Base-by-base conservation (phyloP, 179 eudicot genomes). In the Vitellaria paradoxa region DNA sequence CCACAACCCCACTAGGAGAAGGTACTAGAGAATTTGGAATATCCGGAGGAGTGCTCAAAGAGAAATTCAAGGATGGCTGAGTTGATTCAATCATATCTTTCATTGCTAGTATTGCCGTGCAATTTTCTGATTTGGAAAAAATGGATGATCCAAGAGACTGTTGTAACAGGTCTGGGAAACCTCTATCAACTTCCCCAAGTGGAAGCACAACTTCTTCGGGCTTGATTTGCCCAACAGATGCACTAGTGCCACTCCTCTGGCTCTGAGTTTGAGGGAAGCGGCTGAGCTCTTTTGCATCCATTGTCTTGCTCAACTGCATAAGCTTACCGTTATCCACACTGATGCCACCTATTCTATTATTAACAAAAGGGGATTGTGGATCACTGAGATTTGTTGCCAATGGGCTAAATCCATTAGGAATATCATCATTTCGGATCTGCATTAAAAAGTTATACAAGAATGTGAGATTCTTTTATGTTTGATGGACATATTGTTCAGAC, bases 21-120 rank as follows among this genome's bases (percentile, higher is more conserved):
- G 83, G 77, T 24, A 20, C 15, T 21, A 65, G 55, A 71, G 83
- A 77, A 72, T 78, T 86, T 26, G 85, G 75, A 81, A 80, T 79
- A 68, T 82, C 86, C 18, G 83, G 74, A 64, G 81, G 85, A 76
- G 80, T 83, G 40, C 86, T 82, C 63, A 91, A 75, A 68, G 93
- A 84, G 76, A 92, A 86, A 79, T 76, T 84, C 74, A 88, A 79
- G 60, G 87, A 81, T 21, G 96, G 89, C 30, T 87, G 88, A 76
- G 79, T 72, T 49, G 91, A 73, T 81, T 84, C 92, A 80, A 76
- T 82, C 77, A 81, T 73, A 81, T 86, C 86, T 77, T 85, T 90
- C 30, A 71, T 73, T 78, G 80, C 90, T 76, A 56, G 81, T 70
- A 69, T 75, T 46, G 81, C 87, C 77, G 82, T 85, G 71, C 78